phyloP scores from a whole-genome alignment of 805 yeast genomes.

The Monosporozyma yasuniensis region DNA sequence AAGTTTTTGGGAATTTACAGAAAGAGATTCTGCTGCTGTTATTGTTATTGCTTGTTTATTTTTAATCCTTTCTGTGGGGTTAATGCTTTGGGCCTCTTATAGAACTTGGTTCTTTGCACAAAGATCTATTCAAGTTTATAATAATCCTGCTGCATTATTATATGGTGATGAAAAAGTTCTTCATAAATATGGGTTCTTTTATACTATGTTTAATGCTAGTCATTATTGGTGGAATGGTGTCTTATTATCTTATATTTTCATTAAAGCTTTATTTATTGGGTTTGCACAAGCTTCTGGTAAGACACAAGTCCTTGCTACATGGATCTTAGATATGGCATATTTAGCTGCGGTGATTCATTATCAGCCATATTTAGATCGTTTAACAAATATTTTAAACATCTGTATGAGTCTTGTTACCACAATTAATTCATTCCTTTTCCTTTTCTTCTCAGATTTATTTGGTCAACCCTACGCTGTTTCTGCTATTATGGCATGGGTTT shows the following conservation, averaged over 20 bases:
- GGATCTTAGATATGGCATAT: constrained; percentile 66
- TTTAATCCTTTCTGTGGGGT: constrained; percentile 48
- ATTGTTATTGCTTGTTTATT: constrained; percentile 71
- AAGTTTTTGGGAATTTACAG: constrained; percentile 80
- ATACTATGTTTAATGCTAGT: constrained; percentile 77
- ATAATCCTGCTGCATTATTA: constrained; percentile 78
- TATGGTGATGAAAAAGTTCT: constrained; percentile 69
- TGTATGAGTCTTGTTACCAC: constrained; percentile 61
- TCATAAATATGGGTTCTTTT: constrained; percentile 78
- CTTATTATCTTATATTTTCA: constrained; percentile 47
- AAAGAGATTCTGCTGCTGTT: constrained; percentile 79
- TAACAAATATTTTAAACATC: constrained; percentile 71
- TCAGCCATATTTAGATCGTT: constrained; percentile 71
- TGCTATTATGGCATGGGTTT: constrained; percentile 86
- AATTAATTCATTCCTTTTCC: constrained; percentile 71
- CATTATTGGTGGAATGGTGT: constrained; percentile 78
- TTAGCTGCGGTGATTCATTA: constrained; percentile 51
- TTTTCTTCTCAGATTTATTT: constrained; percentile 78
- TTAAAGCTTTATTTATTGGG: constrained; percentile 65
- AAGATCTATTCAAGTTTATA: constrained; percentile 46
- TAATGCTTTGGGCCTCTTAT: constrained; percentile 56
- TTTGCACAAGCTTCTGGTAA: constrained; percentile 74
- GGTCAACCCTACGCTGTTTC: constrained; percentile 74
- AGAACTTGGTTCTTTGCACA: constrained; percentile 59
- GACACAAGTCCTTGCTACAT: constrained; percentile 68